These are phyloP conservation scores for Salvia hispanica DNA, from an alignment of 257 asterid species.

Conservation along the genomic window DNA sequence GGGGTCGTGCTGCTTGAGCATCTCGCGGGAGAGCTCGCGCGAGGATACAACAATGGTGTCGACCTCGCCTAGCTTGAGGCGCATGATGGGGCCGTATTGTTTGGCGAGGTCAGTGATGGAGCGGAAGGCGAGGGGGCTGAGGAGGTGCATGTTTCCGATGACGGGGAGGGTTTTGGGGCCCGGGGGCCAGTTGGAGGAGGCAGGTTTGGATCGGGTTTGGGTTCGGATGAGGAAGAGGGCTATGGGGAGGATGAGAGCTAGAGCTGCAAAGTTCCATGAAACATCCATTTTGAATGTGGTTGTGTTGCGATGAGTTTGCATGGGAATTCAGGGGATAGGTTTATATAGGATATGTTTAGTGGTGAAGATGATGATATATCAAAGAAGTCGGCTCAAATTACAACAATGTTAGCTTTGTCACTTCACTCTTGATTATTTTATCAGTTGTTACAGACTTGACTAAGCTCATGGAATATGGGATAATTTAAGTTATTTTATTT, in stretches of 20 bases:
- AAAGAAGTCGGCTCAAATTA: too few species aligned
- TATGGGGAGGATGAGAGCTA: neutral
- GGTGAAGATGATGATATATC: too few species aligned
- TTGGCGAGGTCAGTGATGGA: neutral
- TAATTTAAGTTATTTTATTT: too few species aligned
- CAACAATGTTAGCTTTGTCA: too few species aligned
- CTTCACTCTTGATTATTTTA: too few species aligned
- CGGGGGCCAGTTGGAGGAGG: neutral
- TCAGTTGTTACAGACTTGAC: too few species aligned
- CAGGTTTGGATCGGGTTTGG: neutral
- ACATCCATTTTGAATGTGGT: too few species aligned
- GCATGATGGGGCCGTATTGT: conserved; percentile 13
- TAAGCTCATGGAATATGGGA: too few species aligned
- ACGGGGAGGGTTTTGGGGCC: conserved; percentile 7
- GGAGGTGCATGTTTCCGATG: conserved; percentile 11
- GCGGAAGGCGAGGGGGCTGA: neutral
- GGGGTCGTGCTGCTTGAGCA: conserved; percentile 12
- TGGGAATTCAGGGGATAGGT: too few species aligned
- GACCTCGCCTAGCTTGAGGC: conserved; percentile 19
- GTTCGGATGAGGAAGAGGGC: neutral
- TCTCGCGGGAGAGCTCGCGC: neutral
- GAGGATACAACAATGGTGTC: neutral
- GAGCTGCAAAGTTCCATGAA: too few species aligned
- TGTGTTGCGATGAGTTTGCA: too few species aligned
- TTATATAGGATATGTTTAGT: too few species aligned